Percentiles rank a stretch among this genome's conserved stretches.
Evolutionary conservation across 2,329 filamentous ascomycete species (phyloP).

Genomic region (Colletotrichum salicis): DNA sequence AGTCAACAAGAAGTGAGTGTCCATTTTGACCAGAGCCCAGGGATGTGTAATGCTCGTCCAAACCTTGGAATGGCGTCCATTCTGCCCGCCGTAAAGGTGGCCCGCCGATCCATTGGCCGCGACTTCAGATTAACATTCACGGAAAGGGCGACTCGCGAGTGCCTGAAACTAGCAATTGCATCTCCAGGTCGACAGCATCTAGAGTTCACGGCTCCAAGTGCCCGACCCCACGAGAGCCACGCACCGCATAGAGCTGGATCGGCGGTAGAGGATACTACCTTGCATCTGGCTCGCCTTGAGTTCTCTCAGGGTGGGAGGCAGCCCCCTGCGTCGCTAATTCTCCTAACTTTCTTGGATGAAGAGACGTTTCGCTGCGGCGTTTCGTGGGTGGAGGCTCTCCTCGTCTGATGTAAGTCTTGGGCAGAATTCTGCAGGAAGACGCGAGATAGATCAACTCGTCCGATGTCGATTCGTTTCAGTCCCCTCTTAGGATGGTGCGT

Average conservation of each 20-base stretch:
- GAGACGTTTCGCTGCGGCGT: constrained; percentile 15
- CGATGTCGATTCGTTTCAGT: constrained; percentile 25
- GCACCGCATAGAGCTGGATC: constrained; percentile 16
- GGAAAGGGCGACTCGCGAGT: constrained; percentile 21
- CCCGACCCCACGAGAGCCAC: background rate
- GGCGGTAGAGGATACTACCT: background rate
- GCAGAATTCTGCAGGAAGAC: constrained; percentile 19
- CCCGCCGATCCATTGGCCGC: constrained; percentile 4
- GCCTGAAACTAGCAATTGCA: constrained; percentile 24
- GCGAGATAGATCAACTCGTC: constrained; percentile 18
- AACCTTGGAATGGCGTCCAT: constrained; percentile 20
- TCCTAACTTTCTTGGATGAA: background rate
- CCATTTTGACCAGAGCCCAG: background rate
- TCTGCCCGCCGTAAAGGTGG: background rate
- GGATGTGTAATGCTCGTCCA: constrained; percentile 18
- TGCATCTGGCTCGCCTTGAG: background rate
- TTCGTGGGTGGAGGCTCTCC: constrained; percentile 4
- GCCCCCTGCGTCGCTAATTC: background rate
- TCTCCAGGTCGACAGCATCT: background rate
- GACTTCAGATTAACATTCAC: constrained; percentile 25
- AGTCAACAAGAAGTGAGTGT: background rate
- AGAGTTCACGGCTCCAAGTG: constrained; percentile 9
- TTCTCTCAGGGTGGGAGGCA: background rate
- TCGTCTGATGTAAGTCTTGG: constrained; percentile 4
- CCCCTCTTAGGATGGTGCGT: background rate